These are phyloP conservation scores for Annulohypoxylon stygium DNA, from an alignment of 495 filamentous ascomycete genomes.

Conservation along the genomic window DNA sequence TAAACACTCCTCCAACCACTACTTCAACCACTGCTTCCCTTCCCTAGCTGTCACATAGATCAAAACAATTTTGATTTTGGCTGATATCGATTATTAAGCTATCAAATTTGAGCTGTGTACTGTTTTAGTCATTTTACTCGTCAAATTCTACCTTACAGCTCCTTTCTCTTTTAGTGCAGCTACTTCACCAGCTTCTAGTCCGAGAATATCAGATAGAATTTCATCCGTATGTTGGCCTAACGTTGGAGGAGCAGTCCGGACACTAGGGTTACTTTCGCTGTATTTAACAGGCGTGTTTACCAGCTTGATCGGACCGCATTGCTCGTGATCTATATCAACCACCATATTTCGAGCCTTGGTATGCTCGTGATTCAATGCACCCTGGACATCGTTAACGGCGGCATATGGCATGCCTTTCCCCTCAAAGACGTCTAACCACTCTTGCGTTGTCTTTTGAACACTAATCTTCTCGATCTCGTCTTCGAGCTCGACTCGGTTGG, in stretches of 20 bases:
- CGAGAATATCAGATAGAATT: slow-evolving; percentile 75
- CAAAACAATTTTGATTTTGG: no score
- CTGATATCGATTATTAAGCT: not conserved
- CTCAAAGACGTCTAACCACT: slow-evolving; percentile 91
- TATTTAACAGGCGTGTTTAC: slow-evolving; percentile 98
- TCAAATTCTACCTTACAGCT: slow-evolving; percentile 69
- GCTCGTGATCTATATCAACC: slow-evolving; percentile 82
- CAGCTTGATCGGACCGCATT: slow-evolving; percentile 86
- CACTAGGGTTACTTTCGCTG: slow-evolving; percentile 81
- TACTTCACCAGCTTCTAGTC: slow-evolving; percentile 73
- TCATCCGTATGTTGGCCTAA: slow-evolving; percentile 95
- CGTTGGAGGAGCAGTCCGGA: slow-evolving; percentile 83
- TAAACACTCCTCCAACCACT: not conserved
- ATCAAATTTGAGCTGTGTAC: not conserved
- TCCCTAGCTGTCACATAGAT: not conserved
- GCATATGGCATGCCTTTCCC: slow-evolving; percentile 95
- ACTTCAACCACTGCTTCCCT: not conserved
- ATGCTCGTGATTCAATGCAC: slow-evolving; percentile 86
- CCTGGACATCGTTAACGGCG: slow-evolving; percentile 91
- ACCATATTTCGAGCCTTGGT: slow-evolving; percentile 90
- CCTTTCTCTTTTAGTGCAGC: slow-evolving; percentile 73
- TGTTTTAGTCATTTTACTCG: not conserved
- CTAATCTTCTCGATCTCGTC: slow-evolving; percentile 80
- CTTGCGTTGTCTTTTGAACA: slow-evolving; percentile 80
- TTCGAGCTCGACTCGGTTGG: slow-evolving; percentile 81